Base-by-base conservation (phyloP, 1,139 yeast genomes). In the Pichia sp. region DNA sequence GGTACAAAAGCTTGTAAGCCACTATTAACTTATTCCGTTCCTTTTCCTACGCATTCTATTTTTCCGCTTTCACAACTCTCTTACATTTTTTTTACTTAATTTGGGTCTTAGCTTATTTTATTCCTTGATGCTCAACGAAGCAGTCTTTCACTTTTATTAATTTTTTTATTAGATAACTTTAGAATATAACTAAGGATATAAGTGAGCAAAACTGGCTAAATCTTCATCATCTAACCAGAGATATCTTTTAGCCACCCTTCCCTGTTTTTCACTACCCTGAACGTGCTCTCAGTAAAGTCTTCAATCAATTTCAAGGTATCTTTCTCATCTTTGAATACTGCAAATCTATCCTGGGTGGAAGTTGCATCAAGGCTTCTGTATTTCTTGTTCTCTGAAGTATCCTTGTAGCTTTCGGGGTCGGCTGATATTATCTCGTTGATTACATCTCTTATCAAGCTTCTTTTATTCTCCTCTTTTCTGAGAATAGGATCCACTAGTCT, bases 1-100 rank as follows among this genome's bases (percentile, higher is more conserved):
- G 58, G 56, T 55, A 50, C 27, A 50, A 51, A n/a, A 41, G 40
- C 17, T 27, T 52, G 45, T 55, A 47, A 34, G 10, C 17, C 10
- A 6, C 7, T 30, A 14, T 8, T 42, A n/a, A 42, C n/a, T 10
- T 17, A 42, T 42, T 20, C 12, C n/a, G 2, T 42, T 17, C n/a
- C 7, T 42, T 42, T 42, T 42, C 30, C 45, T 42, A 42, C 30
- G 30, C 27, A 42, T 6, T 42, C 30, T 42, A 12, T 16, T 36
- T 36, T 36, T 36, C 24, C n/a, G 40, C 40, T 36, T 36, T 36
- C n/a, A 12, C 14, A 36, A 12, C 40, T 14, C n/a, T 12, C 2
- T 36, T 36, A 20, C 24, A 20, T 36, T 36, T 36, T 36, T 36
- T 36, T 14, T 36, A 12, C 6, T 16, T 14, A 36, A 36, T 36